phyloP scores from a whole-genome alignment of 2,329 filamentous ascomycete species.

The Polychaeton citri region DNA sequence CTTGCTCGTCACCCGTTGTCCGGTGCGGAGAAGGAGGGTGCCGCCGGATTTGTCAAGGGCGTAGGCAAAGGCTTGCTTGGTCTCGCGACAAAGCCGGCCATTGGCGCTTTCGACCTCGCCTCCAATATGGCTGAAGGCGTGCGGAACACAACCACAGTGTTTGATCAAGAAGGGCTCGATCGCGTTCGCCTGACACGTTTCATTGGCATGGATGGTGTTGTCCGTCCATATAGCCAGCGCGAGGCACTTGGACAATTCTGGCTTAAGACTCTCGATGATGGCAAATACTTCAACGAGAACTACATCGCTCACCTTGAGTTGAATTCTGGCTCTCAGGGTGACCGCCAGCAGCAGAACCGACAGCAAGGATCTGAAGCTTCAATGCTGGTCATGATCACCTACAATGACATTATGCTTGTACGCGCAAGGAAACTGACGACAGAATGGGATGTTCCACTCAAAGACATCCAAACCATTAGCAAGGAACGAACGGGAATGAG shows the following conservation, averaged over 20 bases:
- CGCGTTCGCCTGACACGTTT: constrained; percentile 88
- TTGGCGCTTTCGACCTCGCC: constrained; percentile 91
- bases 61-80: constrained; percentile 91
- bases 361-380: constrained; percentile 12
- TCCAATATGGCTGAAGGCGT: constrained; percentile 96
- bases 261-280: constrained; percentile 96
- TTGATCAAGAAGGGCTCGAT: constrained; percentile 87
- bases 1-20: constrained; percentile 87
- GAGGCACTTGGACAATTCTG: constrained; percentile 96
- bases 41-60: constrained; percentile 90
- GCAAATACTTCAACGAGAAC: constrained; percentile 92
- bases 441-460: constrained; percentile 93
- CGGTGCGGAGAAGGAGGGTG: constrained; percentile 89
- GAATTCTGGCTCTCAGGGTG: constrained; percentile 53
- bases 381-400: constrained; percentile 57
- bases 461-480: constrained; percentile 90
- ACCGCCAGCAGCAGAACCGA: constrained; percentile 9
- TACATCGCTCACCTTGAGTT: constrained; percentile 96
- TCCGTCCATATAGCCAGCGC: constrained; percentile 84
- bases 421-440: constrained; percentile 71
- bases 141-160: constrained; percentile 96
- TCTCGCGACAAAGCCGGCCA: constrained; percentile 90
- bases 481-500: constrained; percentile 94
- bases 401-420: constrained; percentile 71
- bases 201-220: constrained; percentile 82